Evolutionary conservation across 164 flowering plant species (phyloP), one percentile per base, ranked within the genome.

Genomic region (Aristolochia fimbriata): DNA sequence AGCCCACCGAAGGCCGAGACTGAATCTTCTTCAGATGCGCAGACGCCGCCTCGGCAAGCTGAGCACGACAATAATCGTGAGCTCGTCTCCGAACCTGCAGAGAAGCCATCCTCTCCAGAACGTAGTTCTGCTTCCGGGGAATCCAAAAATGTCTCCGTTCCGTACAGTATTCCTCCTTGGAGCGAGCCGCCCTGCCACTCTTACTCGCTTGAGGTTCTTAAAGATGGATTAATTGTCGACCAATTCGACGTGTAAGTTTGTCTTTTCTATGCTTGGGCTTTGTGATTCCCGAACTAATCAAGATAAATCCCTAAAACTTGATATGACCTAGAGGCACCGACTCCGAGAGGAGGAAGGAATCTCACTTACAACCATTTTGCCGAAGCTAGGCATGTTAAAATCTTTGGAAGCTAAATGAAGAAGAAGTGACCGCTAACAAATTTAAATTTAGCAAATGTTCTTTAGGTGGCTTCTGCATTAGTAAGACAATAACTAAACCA

Each of bases 111-210:
- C 27, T 3, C 19, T 12, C 51, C 15, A 23, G 4, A 54, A 11
- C 48, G 11, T 15, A 47, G 51, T 41, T 33, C 63, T 20, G 24
- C 55, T 6, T 20, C 65, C 11, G 20, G 58, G 48, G 55, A 61
- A 37, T 7, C 52, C 45, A 31, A 45, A 23, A 66, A 41, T 47
- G 56, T 53, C 19, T 60, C 74, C 9, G 81, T 81, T 21, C 97
- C 99, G 2, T 93, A 93, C 67, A 71, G 74, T 8, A 83, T 90
- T 64, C 99, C 99, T 9, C 71, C 80, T 0, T 93, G 99, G 99
- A 86, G 93, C 56, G 83, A 70, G 45, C 71, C 86, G 7, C 99
- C 99, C 0, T 50, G 71, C 48, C 87, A 81, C 61, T 69, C 80
- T 0, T 93, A 72, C 67, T 71, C 17, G 56, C 61, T 93, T 10